phyloP scores from a whole-genome alignment of 306 rosid genomes.

The Sicyos edulis region DNA sequence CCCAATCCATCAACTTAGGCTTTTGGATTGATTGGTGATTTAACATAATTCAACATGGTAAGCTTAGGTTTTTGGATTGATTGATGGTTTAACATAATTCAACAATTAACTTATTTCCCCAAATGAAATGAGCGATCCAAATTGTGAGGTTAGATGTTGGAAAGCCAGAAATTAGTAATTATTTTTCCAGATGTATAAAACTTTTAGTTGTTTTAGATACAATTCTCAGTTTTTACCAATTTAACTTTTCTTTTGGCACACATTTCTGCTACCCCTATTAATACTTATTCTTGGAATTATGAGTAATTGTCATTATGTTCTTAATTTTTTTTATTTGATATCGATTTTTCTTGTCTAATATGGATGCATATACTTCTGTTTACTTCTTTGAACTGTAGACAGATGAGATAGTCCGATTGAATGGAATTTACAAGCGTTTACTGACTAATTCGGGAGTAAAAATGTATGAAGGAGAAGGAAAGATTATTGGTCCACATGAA shows the following conservation, averaged over 20 bases:
- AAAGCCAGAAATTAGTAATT: neutral
- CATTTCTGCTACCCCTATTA: neutral
- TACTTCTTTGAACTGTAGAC: constrained; percentile 48
- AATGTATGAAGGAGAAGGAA: constrained; percentile 90
- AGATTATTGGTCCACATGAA: constrained; percentile 75
- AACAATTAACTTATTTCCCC: no score
- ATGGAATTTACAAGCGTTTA: constrained; percentile 88
- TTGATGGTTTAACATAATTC: no score
- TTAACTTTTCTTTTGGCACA: neutral
- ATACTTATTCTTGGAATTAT: neutral
- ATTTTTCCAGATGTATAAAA: neutral
- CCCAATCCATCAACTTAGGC: no score
- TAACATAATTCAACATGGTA: no score
- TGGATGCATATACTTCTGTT: constrained; percentile 5
- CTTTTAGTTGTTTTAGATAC: constrained; percentile 1
- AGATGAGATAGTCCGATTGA: constrained; percentile 77
- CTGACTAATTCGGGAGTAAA: constrained; percentile 80
- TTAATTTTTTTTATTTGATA: neutral
- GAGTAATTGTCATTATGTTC: neutral
- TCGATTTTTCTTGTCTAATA: constrained; percentile 5
- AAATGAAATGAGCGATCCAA: neutral
- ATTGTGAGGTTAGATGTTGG: neutral
- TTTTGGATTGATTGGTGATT: no score
- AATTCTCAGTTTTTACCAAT: neutral
- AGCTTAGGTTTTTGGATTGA: no score